Evolutionary conservation across 768 basidiomycete genomes (phyloP), one percentile per base, ranked within the genome.

Genomic region (Lepiota venenata): DNA sequence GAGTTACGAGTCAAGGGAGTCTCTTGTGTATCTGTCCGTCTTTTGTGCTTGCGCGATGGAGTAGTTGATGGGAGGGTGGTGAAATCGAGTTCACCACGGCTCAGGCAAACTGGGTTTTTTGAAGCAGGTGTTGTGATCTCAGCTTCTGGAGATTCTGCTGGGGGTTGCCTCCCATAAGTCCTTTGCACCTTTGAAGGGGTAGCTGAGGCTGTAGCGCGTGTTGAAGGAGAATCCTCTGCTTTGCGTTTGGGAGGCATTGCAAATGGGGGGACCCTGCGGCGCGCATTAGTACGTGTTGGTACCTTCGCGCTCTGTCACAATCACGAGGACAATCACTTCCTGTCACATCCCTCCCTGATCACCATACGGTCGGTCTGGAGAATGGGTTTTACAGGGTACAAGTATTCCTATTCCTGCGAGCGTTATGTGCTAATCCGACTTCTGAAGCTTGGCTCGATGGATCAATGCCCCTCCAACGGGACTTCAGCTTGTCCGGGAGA

Each of bases 401-500:
- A 9, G 32, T 27, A 61, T 51, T 52, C 22, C 51, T 37, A 21
- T 53, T n/a, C 21, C 18, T 27, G 11, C 16, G 8, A 29, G 11
- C 2, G n/a, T 2, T 12, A 49, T 20, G 47, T 57, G 53, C 43
- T 56, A 53, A 32, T 27, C 36, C 35, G 18, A 18, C 45, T 46
- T 56, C 32, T 50, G 21, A 59, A 91, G 89, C 43, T 71, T 92
- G 49, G 90, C 87, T 40, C 80, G 90, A 59, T 91, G 88, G 90
- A 79, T 85, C 25, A 90, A 91, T 68, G 86, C 89, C n/a, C 89
- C 90, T 3, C 76, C 83, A 10, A 78, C 80, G 50, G 87, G 88
- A 25, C 68, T 91, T 18, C 79, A 84, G 47, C 76, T 86, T 46
- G 84, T 91, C 35, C 70, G 75, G 56, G 80, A 87, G 41, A 91